phyloP scores from a whole-genome alignment of 331 rosid species.

The Acacia concinna region DNA sequence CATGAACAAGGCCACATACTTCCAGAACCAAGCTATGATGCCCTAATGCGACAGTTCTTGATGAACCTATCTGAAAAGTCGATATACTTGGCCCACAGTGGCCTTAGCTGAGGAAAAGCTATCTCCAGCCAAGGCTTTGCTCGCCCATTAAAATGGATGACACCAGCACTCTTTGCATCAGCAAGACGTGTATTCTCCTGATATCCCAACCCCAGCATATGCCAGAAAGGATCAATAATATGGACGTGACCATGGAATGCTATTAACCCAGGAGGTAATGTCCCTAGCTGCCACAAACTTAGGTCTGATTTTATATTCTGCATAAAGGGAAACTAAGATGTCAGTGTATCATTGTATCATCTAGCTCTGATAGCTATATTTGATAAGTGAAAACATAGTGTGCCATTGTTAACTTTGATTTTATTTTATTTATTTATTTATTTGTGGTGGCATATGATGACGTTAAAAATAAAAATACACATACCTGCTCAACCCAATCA shows the following conservation, averaged over 20 bases:
- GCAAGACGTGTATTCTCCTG: constrained; percentile 77
- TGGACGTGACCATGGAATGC: constrained; percentile 95
- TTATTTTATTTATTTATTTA: too few species aligned
- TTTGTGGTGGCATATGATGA: background rate
- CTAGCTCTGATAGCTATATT: constrained; percentile 17
- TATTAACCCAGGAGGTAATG: constrained; percentile 96
- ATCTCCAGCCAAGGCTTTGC: constrained; percentile 99
- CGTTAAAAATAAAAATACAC: constrained; percentile 7
- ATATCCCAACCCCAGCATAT: constrained; percentile 95
- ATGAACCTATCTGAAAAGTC: constrained; percentile 90
- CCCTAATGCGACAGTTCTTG: constrained; percentile 80
- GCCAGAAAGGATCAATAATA: constrained; percentile 92
- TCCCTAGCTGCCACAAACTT: constrained; percentile 97
- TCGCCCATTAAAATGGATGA: constrained; percentile 93
- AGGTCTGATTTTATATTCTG: constrained; percentile 97
- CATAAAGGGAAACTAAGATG: constrained; percentile 26
- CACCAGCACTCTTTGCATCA: constrained; percentile 83
- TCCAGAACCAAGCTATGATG: constrained; percentile 52
- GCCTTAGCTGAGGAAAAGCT: constrained; percentile 77
- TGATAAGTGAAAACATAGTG: background rate
- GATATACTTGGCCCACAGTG: constrained; percentile 79
- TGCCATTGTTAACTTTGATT: background rate
- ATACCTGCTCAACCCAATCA: constrained; percentile 89
- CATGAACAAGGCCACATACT: constrained; percentile 31
- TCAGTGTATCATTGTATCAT: background rate